Percentiles rank a stretch among this genome's conserved stretches.
phyloP scores from a whole-genome alignment of 1,139 yeast genomes.

The Lodderomyces margitis region DNA sequence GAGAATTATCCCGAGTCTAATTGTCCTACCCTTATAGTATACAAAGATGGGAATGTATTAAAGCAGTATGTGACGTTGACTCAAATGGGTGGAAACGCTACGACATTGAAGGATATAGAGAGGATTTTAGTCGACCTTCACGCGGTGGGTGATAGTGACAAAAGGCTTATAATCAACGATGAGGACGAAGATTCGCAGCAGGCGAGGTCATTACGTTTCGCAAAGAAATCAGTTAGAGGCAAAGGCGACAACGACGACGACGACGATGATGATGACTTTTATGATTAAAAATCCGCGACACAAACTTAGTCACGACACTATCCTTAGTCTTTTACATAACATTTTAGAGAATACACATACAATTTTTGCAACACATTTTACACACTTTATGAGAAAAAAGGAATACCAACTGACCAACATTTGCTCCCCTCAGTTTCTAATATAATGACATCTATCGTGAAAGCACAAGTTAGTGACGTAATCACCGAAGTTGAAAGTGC shows the following conservation, averaged over 20 bases:
- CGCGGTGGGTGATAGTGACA: constrained; percentile 65
- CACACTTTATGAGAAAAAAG: too few species aligned
- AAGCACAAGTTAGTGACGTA: constrained; percentile 6
- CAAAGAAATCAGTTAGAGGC: constrained; percentile 50
- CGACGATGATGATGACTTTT: constrained; percentile 40
- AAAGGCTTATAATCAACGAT: constrained; percentile 61
- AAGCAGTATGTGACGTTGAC: constrained; percentile 79
- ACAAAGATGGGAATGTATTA: constrained; percentile 69
- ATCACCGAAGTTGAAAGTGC: constrained; percentile 5
- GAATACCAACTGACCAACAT: background rate
- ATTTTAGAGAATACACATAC: background rate
- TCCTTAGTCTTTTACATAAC: constrained; percentile 3
- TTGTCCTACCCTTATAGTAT: constrained; percentile 87
- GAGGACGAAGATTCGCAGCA: constrained; percentile 49
- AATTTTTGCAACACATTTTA: constrained; percentile 8
- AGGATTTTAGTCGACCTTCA: constrained; percentile 60
- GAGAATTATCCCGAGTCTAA: constrained; percentile 87
- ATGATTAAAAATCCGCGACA: constrained; percentile 27
- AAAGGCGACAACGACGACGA: constrained; percentile 26
- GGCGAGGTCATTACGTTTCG: constrained; percentile 49
- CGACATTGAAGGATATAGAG: constrained; percentile 68
- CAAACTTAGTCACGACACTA: background rate
- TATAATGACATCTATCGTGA: constrained; percentile 6
- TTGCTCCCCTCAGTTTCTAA: background rate
- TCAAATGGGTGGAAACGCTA: constrained; percentile 80